Percentiles rank a stretch among this genome's conserved stretches.
Evolutionary conservation across 2,329 filamentous ascomycete species (phyloP).

Genomic region (Aspergillus fumigatiaffinis): DNA sequence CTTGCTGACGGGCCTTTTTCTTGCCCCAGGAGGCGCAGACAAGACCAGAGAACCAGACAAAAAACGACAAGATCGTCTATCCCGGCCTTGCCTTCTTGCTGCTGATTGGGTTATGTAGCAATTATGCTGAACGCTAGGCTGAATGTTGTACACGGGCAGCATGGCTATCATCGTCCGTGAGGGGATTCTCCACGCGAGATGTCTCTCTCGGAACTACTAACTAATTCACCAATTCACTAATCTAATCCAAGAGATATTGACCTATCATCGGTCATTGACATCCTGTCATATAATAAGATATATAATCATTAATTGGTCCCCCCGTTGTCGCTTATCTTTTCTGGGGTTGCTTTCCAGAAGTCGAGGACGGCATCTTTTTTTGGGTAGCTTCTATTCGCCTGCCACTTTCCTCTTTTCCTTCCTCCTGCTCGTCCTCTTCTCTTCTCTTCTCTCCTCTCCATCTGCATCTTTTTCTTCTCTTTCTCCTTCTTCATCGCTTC

Average conservation of each 20-base stretch:
- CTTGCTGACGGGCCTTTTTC: too few relatives aligned
- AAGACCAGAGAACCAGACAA: not conserved
- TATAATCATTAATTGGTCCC: not conserved
- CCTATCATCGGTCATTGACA: too few relatives aligned
- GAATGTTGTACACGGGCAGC: not conserved
- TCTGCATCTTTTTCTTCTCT: not conserved
- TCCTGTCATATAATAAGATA: too few relatives aligned
- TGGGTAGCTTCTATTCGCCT: not conserved
- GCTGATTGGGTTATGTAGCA: not conserved
- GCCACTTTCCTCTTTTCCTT: constrained; percentile 1
- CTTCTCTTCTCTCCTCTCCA: not conserved
- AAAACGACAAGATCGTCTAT: not conserved
- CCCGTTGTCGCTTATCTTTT: not conserved
- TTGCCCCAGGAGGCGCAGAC: not conserved
- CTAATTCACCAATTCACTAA: too few relatives aligned
- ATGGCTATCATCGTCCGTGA: not conserved
- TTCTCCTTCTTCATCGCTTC: not conserved
- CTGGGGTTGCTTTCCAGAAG: not conserved
- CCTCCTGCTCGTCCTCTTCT: not conserved
- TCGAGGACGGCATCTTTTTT: not conserved
- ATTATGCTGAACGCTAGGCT: not conserved
- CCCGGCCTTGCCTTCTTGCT: not conserved
- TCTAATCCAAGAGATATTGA: not conserved
- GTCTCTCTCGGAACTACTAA: too few relatives aligned
- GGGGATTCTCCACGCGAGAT: not conserved